These are phyloP conservation scores for Pseudohalonectria lignicola DNA, from an alignment of 2,329 filamentous ascomycete species.

Conservation along the genomic window DNA sequence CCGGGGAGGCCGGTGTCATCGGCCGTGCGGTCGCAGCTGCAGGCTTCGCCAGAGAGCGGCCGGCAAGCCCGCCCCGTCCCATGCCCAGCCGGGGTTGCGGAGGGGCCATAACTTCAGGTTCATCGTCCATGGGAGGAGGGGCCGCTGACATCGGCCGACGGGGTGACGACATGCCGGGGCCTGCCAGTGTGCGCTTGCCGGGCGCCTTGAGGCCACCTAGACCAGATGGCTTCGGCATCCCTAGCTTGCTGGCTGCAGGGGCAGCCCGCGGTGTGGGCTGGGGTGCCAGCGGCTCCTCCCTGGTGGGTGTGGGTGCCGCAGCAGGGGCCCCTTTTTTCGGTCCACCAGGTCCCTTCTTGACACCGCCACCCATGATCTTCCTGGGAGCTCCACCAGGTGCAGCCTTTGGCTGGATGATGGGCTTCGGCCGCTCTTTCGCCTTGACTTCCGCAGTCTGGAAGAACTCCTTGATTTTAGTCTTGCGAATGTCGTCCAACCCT, in stretches of 20 bases:
- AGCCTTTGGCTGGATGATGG: slow-evolving; percentile 43
- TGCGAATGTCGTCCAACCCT: slow-evolving; percentile 88
- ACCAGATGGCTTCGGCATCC: slow-evolving; percentile 40
- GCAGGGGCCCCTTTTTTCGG: slow-evolving; percentile 31
- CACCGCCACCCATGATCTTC: slow-evolving; percentile 24
- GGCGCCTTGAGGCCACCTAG: slow-evolving; percentile 49
- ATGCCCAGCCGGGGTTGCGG: slow-evolving; percentile 46
- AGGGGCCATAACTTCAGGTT: slow-evolving; percentile 24
- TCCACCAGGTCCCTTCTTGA: slow-evolving; percentile 35
- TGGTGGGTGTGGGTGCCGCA: slow-evolving; percentile 28
- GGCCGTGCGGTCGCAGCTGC: slow-evolving; percentile 35
- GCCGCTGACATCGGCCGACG: slow-evolving; percentile 36
- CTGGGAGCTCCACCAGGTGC: slow-evolving; percentile 36
- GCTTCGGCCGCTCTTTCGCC: slow-evolving; percentile 86
- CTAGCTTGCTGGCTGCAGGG: slow-evolving; percentile 37
- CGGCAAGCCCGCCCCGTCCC: slow-evolving; percentile 73
- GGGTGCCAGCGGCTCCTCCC: slow-evolving; percentile 43
- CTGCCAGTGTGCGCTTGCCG: slow-evolving; percentile 40
- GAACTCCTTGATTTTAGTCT: slow-evolving; percentile 91
- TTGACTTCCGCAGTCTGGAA: slow-evolving; percentile 75
- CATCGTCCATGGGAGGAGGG: slow-evolving; percentile 43
- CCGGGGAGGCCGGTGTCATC: slow-evolving; percentile 41
- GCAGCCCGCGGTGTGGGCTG: slow-evolving; percentile 43
- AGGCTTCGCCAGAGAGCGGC: slow-evolving; percentile 75
- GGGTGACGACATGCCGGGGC: slow-evolving; percentile 39